Evolutionary conservation across 2,329 filamentous ascomycete species (phyloP), one percentile per base, ranked within the genome.

Genomic region (Cyclaneusma minus): DNA sequence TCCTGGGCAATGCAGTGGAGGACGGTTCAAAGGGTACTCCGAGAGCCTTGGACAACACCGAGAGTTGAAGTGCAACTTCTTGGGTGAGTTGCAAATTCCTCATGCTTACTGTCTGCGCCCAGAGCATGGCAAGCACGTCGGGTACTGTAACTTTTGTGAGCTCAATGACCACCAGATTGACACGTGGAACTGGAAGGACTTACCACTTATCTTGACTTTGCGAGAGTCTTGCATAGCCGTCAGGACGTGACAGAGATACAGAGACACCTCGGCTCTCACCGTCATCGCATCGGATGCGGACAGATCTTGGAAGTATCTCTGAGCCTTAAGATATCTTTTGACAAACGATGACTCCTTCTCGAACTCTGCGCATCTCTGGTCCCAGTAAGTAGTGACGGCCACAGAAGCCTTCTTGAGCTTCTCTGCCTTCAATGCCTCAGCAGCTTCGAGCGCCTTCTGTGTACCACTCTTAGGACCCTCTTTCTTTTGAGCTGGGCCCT

Each of bases 271-370:
- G 1, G 45, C 36, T 3, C 44, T 45, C 6, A 56, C 29, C 2
- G 32, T 31, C 2, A 28, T 22, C 6, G 24, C 35, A n/a, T 47
- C 35, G 11, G 51, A 38, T 16, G 49, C 43, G 4, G 52, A 47
- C 13, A 64, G 47, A 14, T 47, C 49, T 6, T 39, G 35, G 4
- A 70, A 41, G 34, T 67, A 65, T 20, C 57, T 56, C 22, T 58
- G 50, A 1, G 56, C 52, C 32, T 60, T 63, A 13, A 52, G 42
- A 35, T 64, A 71, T 25, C 60, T 53, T 15, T 47, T 49, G 7
- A 55, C 43, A 7, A 56, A 39, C 21, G 54, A 50, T 2, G 32
- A 31, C 29, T 62, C 57, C 13, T 54, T 56, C 19, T 65, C 54
- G 7, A 71, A 51, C 18, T 57, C 52, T 15, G 47, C 47, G 34